A percentile compares a stretch with the other conserved stretches of the same genome.
Evolutionary conservation across 441 rosid genomes (phyloP).

Genomic region (Dalechampia spathulata): DNA sequence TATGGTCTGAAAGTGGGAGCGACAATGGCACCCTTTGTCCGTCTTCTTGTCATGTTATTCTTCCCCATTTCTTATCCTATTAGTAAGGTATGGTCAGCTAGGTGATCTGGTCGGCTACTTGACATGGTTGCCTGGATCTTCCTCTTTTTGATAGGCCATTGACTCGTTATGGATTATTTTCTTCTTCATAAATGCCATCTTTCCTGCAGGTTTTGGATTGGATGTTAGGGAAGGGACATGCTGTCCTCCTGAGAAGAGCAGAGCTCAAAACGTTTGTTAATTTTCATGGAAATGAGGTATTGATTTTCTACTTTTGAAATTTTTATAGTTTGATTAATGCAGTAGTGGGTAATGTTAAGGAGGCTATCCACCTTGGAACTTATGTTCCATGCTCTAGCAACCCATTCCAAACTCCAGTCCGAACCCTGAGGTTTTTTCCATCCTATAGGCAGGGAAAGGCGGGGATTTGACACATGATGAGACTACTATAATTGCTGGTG

Average conservation of each 20-base stretch:
- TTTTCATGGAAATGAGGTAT: slow-evolving; percentile 90
- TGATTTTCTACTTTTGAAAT: not conserved
- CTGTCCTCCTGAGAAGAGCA: slow-evolving; percentile 80
- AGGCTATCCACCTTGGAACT: slow-evolving; percentile 10
- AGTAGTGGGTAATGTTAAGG: slow-evolving; percentile 5
- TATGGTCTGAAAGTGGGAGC: slow-evolving; percentile 92
- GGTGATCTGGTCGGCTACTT: slow-evolving; percentile 8
- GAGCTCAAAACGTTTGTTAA: slow-evolving; percentile 82
- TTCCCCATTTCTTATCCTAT: slow-evolving; percentile 83
- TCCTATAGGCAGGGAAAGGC: slow-evolving; percentile 84
- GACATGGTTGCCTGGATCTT: not conserved
- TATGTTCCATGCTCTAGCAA: slow-evolving; percentile 10
- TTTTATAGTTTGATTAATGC: slow-evolving; percentile 7
- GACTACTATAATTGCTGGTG: slow-evolving; percentile 90
- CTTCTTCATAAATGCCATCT: slow-evolving; percentile 7
- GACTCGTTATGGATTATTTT: slow-evolving; percentile 7
- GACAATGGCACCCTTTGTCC: slow-evolving; percentile 68
- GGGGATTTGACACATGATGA: slow-evolving; percentile 86
- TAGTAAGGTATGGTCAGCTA: slow-evolving; percentile 53
- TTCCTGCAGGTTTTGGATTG: slow-evolving; percentile 70
- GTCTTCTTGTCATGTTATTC: slow-evolving; percentile 59
- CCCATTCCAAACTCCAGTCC: slow-evolving; percentile 2
- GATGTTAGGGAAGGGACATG: slow-evolving; percentile 96
- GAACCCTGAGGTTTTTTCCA: slow-evolving; percentile 8
- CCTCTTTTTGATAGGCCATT: too few relatives aligned